A percentile compares a stretch with the other conserved stretches of the same genome.
Conservation (phyloP, 2,329 filamentous ascomycete species). For the Thielaviopsis ethacetica region DNA sequence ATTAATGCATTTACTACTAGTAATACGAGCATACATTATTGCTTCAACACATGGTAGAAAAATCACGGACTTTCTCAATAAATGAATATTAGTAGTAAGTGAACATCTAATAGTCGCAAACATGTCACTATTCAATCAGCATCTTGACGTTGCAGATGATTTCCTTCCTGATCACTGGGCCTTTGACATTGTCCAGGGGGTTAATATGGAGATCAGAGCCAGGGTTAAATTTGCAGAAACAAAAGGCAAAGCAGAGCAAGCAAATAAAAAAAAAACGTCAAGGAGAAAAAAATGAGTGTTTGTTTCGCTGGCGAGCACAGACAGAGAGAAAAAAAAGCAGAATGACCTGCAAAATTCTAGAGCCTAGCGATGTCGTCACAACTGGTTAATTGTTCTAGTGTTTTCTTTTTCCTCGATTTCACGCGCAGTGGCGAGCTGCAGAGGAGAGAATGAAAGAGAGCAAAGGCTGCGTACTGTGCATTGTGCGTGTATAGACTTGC, state of each 20-base stretch:
- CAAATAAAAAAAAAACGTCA: background rate
- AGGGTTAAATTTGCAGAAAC: background rate
- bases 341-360: background rate
- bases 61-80: too few species aligned
- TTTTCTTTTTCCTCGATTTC: too few species aligned
- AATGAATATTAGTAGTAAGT: too few species aligned
- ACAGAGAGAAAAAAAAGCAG: background rate
- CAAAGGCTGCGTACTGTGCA: too few species aligned
- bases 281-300: background rate
- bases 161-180: background rate
- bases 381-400: background rate
- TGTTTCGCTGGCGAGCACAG: background rate
- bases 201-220: background rate
- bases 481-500: too few species aligned
- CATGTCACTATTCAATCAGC: background rate
- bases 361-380: background rate
- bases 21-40: too few species aligned
- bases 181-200: background rate
- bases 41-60: background rate
- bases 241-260: background rate
- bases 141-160: background rate
- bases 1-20: too few species aligned
- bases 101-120: too few species aligned
- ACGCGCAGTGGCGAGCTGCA: too few species aligned
- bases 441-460: too few species aligned